These are phyloP conservation scores for Ceratobasidium sp. DNA, from an alignment of 1,284 basidiomycete species.

Conservation along the genomic window DNA sequence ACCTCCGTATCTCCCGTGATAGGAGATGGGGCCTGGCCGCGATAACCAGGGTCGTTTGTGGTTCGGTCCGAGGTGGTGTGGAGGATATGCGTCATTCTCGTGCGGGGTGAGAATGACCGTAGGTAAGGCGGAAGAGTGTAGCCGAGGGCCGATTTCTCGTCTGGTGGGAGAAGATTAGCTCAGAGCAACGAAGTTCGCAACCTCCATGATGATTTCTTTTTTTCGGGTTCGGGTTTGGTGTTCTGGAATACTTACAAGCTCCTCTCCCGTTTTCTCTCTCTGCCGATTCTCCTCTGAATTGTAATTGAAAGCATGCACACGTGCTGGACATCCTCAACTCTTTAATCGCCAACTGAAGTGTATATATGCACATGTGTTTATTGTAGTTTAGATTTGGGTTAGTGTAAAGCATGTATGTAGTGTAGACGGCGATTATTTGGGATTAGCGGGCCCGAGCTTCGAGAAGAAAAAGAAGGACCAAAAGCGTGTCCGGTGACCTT, in stretches of 20 bases:
- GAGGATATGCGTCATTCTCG: neutral
- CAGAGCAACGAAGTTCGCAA: neutral
- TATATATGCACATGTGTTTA: too few species aligned
- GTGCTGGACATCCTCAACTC: too few species aligned
- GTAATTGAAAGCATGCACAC: too few species aligned
- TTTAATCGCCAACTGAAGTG: too few species aligned
- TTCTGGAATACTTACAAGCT: neutral
- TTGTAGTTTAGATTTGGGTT: too few species aligned
- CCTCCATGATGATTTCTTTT: neutral
- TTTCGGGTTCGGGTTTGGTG: neutral
- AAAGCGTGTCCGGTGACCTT: too few species aligned
- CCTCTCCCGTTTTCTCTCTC: too few species aligned
- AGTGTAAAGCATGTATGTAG: too few species aligned
- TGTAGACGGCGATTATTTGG: too few species aligned
- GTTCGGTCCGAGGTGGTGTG: neutral
- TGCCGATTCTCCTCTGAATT: too few species aligned
- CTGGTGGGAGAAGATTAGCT: neutral
- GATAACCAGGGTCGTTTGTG: neutral
- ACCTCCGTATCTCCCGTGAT: constrained; percentile 19
- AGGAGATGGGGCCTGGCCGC: neutral
- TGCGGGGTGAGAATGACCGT: neutral
- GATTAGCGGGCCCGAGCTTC: too few species aligned
- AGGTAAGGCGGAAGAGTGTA: neutral
- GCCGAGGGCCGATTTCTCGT: neutral
- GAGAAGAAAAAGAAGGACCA: too few species aligned